phyloP scores from a whole-genome alignment of 495 filamentous ascomycete species.

The Collariella sp. region DNA sequence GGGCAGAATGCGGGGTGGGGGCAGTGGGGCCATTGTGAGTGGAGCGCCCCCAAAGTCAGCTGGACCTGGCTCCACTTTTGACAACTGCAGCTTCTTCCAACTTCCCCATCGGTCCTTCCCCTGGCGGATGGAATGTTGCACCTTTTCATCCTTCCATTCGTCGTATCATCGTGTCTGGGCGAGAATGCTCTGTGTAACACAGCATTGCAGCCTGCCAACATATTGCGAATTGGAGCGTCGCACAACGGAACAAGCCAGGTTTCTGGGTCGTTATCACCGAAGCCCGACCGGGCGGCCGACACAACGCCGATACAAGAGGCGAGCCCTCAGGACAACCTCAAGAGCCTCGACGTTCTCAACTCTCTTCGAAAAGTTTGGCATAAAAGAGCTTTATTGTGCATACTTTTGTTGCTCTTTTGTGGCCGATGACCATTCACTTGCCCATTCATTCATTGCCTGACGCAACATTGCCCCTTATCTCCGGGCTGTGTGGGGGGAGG shows the following conservation, averaged over 20 bases:
- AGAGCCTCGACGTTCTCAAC: no score
- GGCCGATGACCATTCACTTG: no score
- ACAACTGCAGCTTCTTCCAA: background rate
- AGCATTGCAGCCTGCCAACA: background rate
- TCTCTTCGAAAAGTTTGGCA: no score
- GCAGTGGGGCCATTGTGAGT: background rate
- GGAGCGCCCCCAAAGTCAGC: background rate
- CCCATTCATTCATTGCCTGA: no score
- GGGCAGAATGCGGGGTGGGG: constrained; percentile 5
- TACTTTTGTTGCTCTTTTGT: no score
- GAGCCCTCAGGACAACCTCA: no score
- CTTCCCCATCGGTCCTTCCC: no score
- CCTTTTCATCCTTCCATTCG: background rate
- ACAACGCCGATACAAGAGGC: no score
- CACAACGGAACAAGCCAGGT: no score
- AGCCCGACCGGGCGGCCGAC: background rate
- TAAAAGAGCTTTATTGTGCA: no score
- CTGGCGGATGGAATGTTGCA: background rate
- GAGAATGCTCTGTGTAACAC: background rate
- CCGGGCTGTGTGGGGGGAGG: no score
- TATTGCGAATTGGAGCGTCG: background rate
- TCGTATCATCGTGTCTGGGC: background rate
- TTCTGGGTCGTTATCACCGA: background rate
- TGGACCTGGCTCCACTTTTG: background rate
- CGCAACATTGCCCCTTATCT: no score